Base-by-base conservation (phyloP, 176 grass and related monocot genomes). In the Eragrostis curvula region DNA sequence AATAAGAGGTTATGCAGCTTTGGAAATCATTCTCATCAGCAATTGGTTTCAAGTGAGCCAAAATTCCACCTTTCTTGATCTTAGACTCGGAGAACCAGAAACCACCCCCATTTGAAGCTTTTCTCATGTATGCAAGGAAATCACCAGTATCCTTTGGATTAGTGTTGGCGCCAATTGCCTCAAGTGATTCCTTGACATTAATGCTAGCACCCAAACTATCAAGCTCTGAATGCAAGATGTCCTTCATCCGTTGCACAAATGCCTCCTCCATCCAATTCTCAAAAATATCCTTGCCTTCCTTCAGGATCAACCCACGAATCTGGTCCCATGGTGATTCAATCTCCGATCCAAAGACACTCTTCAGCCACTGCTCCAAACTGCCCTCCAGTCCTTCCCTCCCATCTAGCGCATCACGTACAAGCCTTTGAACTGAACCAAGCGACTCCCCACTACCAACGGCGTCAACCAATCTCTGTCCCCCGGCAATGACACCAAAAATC, bases 11-110 rank as follows among this genome's bases (percentile, higher is more conserved):
- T 44, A 99, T 74, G 66, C 93, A 96, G 68, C 79, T 96, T 77
- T 83, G 83, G 50, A 96, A 96, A 56, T 99, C 93, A 88, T 89
- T 96, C 61, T 99, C 96, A 62, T 96, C 93, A 85, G 91, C 83
- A 80, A 88, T 90, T 27, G 91, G 90, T 80, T 99, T 99, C 83
- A 96, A 87, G 76, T 84, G 84, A 81, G 87, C 89, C 77, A 92
- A 86, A 73, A 96, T 68, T 66, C 96, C 96, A 51, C 84, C 73
- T 96, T 91, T 99, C 84, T 93, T 96, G 77, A 87, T 82, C 49
- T 92, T 99, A 46, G 91, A 83, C 70, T 99, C 96, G 40, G 91
- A 93, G 84, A 99, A 99, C 97, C 97, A 99, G 85, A 96, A 79
- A 12, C 74, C 78, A 51, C 91, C 89, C 36, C 88, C 83, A 20